phyloP scores from a whole-genome alignment of 352 stramenopile species.

The Phytophthora litchii region DNA sequence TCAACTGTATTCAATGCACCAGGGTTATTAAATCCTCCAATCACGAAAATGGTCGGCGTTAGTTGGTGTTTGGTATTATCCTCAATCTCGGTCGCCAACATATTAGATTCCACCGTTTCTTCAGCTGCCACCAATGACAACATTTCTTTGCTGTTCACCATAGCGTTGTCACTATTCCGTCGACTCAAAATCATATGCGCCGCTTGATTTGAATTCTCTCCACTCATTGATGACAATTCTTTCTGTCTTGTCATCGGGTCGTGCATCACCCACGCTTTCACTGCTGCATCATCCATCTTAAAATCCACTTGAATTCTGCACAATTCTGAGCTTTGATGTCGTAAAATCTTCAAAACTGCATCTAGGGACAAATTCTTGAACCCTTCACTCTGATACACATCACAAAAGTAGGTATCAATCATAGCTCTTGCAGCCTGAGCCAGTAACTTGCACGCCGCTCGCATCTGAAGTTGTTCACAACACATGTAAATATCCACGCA shows the following conservation, averaged over 20 bases:
- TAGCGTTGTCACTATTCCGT: constrained; percentile 35
- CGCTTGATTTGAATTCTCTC: background rate
- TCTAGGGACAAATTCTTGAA: constrained; percentile 63
- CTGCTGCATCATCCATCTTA: constrained; percentile 37
- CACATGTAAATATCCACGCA: constrained; percentile 80
- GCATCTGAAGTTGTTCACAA: constrained; percentile 61
- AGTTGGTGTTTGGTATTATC: constrained; percentile 17
- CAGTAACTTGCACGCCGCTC: constrained; percentile 51
- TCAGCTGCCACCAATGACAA: constrained; percentile 7
- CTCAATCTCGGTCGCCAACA: constrained; percentile 10
- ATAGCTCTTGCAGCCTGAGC: constrained; percentile 62
- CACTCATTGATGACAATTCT: constrained; percentile 25
- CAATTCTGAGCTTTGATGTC: constrained; percentile 32
- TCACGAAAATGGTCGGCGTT: constrained; percentile 67
- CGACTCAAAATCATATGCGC: constrained; percentile 10
- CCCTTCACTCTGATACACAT: constrained; percentile 56
- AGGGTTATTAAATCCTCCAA: constrained; percentile 73
- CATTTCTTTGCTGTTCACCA: constrained; percentile 51
- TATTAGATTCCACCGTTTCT: constrained; percentile 5
- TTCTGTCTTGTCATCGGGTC: constrained; percentile 44
- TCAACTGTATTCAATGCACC: constrained; percentile 62
- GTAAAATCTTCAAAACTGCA: constrained; percentile 49
- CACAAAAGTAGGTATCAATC: constrained; percentile 67
- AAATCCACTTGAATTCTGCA: constrained; percentile 5
- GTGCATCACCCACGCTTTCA: constrained; percentile 60